Base-by-base conservation (phyloP, 108 stramenopile genomes). In the Discostella stelligeroides region DNA sequence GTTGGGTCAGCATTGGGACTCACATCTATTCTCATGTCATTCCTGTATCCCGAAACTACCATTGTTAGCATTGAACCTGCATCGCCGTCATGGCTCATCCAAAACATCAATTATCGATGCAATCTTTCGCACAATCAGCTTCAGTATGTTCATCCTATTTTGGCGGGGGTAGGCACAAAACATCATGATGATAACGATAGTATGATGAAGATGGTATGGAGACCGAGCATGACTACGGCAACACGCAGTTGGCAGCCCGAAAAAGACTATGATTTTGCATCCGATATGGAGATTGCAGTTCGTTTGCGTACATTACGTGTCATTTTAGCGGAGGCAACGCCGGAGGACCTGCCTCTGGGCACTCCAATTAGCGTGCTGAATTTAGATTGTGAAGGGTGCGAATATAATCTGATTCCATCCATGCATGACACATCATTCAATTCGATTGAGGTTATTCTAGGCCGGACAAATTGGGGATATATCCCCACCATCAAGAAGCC, bases 341-440 rank as follows among this genome's bases (percentile, higher is more conserved):
- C 82, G 4, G 74, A 83, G 25, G 76, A 81, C 38, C 67, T 81
- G 27, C 80, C 80, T 18, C 24, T 77, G 14, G 80, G 76, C 4
- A 81, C 80, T 21, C 80, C 80, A 21, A 85, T 92, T 42, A 84
- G 84, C 66, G 91, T 92, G 5, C 17, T 92, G 68, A 89, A 92
- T 67, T 55, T 92, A 34, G 88, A 89, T 54, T 92, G 91, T 65
- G 83, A 87, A 50, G 91, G 88, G 0, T 92, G 91, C 50, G 91
- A 92, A 55, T 92, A 92, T 68, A 89, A 89, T 66, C 54, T 92
- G 20, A 86, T 92, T 34, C 91, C 91, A 24, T 66, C 75, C 29
- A 62, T 92, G 77, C 75, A 81, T 14, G 84, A 87, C 25, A 66
- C 74, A 28, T 82, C 87, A 40, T 89, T 85, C 63, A 85, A 89